phyloP scores from a whole-genome alignment of 306 rosid genomes.

The Fagus crenata region DNA sequence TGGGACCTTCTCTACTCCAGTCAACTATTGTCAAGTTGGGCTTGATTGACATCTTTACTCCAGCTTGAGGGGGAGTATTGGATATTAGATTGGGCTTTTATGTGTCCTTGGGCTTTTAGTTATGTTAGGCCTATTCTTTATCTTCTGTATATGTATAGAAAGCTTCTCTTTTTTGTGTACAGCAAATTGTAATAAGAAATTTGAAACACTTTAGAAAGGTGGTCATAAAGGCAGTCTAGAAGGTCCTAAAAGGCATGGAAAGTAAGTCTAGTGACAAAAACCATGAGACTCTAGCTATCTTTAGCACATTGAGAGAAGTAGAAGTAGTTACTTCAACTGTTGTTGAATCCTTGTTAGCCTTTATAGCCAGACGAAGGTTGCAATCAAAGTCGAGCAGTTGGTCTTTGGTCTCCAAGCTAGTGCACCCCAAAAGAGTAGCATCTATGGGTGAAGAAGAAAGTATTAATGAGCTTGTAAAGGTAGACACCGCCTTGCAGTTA shows the following conservation, averaged over 20 bases:
- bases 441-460: conserved; percentile 22
- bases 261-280: conserved; percentile 28
- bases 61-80: too few species aligned
- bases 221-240: conserved; percentile 43
- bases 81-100: too few species aligned
- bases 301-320: conserved; percentile 34
- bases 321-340: conserved; percentile 31
- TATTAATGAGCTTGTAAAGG: conserved; percentile 36
- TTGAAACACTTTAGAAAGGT: conserved; percentile 33
- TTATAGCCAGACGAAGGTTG: conserved; percentile 33
- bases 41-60: too few species aligned
- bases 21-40: too few species aligned
- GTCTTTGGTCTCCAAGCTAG: conserved; percentile 42
- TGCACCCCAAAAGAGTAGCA: conserved; percentile 32
- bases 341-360: conserved; percentile 43
- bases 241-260: conserved; percentile 32
- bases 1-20: too few species aligned
- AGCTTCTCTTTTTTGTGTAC: too few species aligned
- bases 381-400: conserved; percentile 35
- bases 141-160: too few species aligned
- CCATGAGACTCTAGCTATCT: conserved; percentile 25
- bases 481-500: conserved; percentile 3
- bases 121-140: too few species aligned
- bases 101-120: too few species aligned
- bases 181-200: too few species aligned